Evolutionary conservation across 2,329 filamentous ascomycete genomes (phyloP).

Genomic region (Diaporthe aspalathi): DNA sequence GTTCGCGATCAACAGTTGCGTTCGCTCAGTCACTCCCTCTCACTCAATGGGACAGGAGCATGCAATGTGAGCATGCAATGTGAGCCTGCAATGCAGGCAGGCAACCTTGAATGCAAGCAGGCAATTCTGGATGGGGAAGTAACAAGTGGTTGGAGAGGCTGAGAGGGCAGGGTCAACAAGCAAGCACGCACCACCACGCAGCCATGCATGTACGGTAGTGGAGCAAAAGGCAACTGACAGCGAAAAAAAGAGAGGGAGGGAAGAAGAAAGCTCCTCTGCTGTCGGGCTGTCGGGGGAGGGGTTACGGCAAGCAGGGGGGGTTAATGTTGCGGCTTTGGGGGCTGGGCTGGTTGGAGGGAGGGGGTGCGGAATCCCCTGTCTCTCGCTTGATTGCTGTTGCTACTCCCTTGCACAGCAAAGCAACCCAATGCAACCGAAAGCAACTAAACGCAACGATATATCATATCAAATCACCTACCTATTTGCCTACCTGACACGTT

Average conservation of each 20-base stretch:
- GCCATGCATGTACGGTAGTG: background rate
- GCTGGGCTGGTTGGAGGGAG: too few relatives aligned
- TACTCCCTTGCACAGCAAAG: conserved; percentile 21
- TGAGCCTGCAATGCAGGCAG: conserved; percentile 24
- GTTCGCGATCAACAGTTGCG: background rate
- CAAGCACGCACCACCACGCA: background rate
- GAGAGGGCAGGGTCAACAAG: too few relatives aligned
- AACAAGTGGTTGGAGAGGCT: conserved; percentile 9
- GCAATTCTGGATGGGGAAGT: background rate
- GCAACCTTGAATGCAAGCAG: conserved; percentile 21
- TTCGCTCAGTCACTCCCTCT: too few relatives aligned
- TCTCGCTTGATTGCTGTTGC: background rate
- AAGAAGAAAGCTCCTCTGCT: conserved; percentile 11
- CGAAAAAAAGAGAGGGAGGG: background rate
- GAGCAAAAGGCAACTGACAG: background rate
- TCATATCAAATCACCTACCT: too few relatives aligned
- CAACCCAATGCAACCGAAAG: too few relatives aligned
- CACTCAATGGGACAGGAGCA: background rate
- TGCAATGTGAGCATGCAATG: too few relatives aligned
- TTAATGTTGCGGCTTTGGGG: background rate
- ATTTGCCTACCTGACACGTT: conserved; percentile 6
- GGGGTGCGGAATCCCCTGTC: conserved; percentile 10
- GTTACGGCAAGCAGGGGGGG: conserved; percentile 25
- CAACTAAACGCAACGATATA: conserved; percentile 1
- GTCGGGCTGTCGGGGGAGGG: conserved; percentile 21